Percentiles rank a stretch among this genome's conserved stretches.
Evolutionary conservation across 176 grass and related monocot species (phyloP).

Genomic region (Triticum urartu): DNA sequence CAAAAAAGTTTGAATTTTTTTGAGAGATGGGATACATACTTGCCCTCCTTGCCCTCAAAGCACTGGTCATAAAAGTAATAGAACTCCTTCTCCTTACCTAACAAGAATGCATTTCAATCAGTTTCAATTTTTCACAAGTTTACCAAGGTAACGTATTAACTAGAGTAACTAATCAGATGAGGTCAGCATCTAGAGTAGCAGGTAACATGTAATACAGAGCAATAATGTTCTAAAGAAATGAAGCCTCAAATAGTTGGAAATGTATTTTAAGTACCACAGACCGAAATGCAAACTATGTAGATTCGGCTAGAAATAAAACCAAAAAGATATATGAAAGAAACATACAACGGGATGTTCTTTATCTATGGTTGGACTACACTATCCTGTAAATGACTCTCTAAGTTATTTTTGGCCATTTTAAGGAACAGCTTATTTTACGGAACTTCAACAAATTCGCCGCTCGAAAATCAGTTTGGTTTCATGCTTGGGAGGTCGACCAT

Average conservation of each 20-base stretch:
- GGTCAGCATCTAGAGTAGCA: neutral
- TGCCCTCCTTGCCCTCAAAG: constrained; percentile 87
- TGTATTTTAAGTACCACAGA: neutral
- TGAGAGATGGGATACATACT: constrained; percentile 58
- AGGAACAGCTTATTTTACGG: neutral
- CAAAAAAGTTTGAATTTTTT: constrained; percentile 9
- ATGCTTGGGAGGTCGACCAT: too few relatives aligned
- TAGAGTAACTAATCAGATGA: neutral
- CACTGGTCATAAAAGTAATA: constrained; percentile 94
- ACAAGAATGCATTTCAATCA: constrained; percentile 40
- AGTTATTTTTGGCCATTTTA: neutral
- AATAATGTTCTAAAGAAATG: constrained; percentile 20
- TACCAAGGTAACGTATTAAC: neutral
- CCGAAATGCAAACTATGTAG: constrained; percentile 6
- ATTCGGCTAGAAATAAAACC: neutral
- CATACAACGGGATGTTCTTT: neutral
- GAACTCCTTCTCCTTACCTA: constrained; percentile 94
- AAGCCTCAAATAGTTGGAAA: neutral
- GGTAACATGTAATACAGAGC: neutral
- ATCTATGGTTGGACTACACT: neutral
- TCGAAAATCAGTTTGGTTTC: neutral
- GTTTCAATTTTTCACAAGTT: neutral
- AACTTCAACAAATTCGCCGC: neutral
- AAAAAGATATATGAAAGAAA: constrained; percentile 14
- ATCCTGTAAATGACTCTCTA: neutral